phyloP scores from a whole-genome alignment of 768 basidiomycete species.

The Boletus sp. region DNA sequence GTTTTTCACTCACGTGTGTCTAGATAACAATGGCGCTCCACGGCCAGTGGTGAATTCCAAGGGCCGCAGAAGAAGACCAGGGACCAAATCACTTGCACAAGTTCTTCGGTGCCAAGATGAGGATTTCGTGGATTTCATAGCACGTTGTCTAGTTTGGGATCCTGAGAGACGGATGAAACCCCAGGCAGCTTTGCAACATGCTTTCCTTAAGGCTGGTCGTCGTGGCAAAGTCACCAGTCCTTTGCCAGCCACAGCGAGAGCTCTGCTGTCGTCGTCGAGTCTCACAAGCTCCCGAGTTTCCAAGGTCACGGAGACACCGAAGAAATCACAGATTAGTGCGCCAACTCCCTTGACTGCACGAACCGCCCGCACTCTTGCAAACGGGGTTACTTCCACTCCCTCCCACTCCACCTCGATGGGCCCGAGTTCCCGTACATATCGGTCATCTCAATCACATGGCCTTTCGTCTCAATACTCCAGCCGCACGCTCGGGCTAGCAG shows the following conservation, averaged over 20 bases:
- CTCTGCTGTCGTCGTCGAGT: slow-evolving; percentile 58
- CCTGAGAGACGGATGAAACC: slow-evolving; percentile 95
- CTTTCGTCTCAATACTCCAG: slow-evolving; percentile 74
- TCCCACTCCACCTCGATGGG: slow-evolving; percentile 56
- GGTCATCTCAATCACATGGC: slow-evolving; percentile 66
- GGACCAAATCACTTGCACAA: slow-evolving; percentile 84
- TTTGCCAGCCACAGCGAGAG: slow-evolving; percentile 47
- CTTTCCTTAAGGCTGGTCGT: slow-evolving; percentile 74
- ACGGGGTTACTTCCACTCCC: slow-evolving; percentile 58
- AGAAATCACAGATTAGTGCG: slow-evolving; percentile 87
- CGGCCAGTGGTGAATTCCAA: slow-evolving; percentile 95
- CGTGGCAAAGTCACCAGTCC: slow-evolving; percentile 48
- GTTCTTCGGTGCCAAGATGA: slow-evolving; percentile 93
- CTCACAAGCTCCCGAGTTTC: slow-evolving; percentile 46
- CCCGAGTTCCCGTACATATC: slow-evolving; percentile 63
- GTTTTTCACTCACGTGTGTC: slow-evolving; percentile 4
- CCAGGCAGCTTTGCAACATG: slow-evolving; percentile 87
- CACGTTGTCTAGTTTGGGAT: slow-evolving; percentile 98
- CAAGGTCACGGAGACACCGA: slow-evolving; percentile 72
- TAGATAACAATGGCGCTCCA: slow-evolving; percentile 92
- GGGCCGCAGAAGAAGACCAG: slow-evolving; percentile 88
- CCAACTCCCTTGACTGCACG: slow-evolving; percentile 87
- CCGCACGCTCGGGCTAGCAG: slow-evolving; percentile 70
- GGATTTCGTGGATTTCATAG: slow-evolving; percentile 93
- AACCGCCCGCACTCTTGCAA: slow-evolving; percentile 51